phyloP scores from a whole-genome alignment of 2,329 filamentous ascomycete species.

The Colletotrichum higginsianum region DNA sequence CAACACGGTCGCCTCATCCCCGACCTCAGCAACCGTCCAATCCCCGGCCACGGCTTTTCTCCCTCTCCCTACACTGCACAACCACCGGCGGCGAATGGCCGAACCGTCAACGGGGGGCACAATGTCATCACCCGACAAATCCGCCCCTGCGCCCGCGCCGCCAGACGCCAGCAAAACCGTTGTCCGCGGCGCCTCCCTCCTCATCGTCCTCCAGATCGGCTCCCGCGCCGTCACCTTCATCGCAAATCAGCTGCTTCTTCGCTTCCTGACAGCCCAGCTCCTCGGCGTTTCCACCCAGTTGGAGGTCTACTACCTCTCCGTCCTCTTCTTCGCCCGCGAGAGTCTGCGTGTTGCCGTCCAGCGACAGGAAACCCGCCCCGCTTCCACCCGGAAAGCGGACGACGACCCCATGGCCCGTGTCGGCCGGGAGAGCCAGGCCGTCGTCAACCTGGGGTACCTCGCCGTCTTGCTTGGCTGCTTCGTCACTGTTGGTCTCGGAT shows the following conservation, averaged over 20 bases:
- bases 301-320: constrained; percentile 91
- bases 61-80: not conserved
- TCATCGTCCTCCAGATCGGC: constrained; percentile 88
- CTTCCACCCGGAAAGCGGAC: constrained; percentile 43
- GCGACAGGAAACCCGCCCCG: constrained; percentile 66
- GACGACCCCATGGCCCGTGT: constrained; percentile 47
- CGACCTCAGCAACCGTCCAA: not conserved
- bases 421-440: constrained; percentile 73
- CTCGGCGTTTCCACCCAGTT: constrained; percentile 91
- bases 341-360: constrained; percentile 93
- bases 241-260: constrained; percentile 91
- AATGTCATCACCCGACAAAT: constrained; percentile 19
- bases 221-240: constrained; percentile 92
- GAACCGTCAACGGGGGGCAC: not conserved
- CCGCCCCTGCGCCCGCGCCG: not conserved
- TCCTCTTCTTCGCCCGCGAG: constrained; percentile 96
- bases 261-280: constrained; percentile 87
- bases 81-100: not conserved
- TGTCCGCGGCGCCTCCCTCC: constrained; percentile 83
- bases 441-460: constrained; percentile 91
- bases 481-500: constrained; percentile 75
- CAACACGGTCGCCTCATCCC: constrained; percentile 32
- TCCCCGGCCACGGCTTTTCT: not conserved
- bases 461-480: constrained; percentile 78
- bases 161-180: constrained; percentile 47